Conservation (phyloP, 2,329 filamentous ascomycete genomes). For the Aspergillus tanneri region DNA sequence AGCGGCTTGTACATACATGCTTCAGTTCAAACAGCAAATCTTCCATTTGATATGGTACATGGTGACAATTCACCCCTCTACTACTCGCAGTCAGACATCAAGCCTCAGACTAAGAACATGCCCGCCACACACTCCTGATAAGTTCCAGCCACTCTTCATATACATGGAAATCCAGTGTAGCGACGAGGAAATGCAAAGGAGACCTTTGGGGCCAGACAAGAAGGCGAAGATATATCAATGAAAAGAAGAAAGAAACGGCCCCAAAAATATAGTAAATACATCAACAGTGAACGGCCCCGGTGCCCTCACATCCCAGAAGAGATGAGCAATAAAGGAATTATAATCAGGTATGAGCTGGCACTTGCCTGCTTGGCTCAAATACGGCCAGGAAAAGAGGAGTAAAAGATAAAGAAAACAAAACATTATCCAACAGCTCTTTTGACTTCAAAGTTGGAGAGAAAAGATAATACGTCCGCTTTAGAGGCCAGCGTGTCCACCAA, state of each 20-base stretch:
- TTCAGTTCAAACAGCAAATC: not conserved
- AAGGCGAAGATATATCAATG: conserved; percentile 1
- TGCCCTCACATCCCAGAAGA: conserved; percentile 13
- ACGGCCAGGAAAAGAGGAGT: conserved; percentile 2
- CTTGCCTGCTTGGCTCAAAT: conserved; percentile 2
- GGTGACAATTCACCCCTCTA: not conserved
- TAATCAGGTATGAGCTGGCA: conserved; percentile 7
- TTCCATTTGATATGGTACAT: conserved; percentile 12
- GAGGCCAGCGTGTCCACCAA: conserved; percentile 37
- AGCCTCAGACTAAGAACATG: not conserved
- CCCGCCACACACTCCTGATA: conserved; percentile 3
- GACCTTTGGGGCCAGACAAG: not conserved
- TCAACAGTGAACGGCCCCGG: conserved; percentile 22
- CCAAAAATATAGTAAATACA: conserved; percentile 30
- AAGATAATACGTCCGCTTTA: conserved; percentile 22
- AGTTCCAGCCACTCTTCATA: conserved; percentile 4
- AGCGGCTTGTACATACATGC: too few species aligned
- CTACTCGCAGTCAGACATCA: not conserved
- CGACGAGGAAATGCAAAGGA: conserved; percentile 9
- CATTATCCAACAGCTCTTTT: conserved; percentile 10
- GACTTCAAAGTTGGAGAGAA: not conserved
- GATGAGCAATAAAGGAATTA: conserved; percentile 7
- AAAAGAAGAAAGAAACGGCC: not conserved
- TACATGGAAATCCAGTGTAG: conserved; percentile 16
- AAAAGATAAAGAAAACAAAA: conserved; percentile 13